Conservation (phyloP, 1,284 basidiomycete genomes). For the Pascua sp. region DNA sequence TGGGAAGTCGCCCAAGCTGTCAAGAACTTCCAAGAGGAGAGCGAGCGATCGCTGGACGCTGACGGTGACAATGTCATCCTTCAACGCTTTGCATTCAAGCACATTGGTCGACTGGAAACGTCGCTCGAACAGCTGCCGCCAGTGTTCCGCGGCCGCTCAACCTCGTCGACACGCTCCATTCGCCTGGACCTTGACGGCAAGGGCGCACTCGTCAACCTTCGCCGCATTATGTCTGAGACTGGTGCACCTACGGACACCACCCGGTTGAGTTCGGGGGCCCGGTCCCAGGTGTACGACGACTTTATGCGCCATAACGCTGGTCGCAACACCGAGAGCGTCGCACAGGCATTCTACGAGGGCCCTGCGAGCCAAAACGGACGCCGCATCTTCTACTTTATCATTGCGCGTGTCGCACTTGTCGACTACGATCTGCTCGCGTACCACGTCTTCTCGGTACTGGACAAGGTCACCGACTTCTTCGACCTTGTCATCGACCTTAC, state of each 20-base stretch:
- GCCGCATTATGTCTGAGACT: slow-evolving; percentile 69
- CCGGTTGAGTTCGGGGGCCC: slow-evolving; percentile 55
- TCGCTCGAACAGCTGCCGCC: slow-evolving; percentile 30
- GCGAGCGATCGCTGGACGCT: slow-evolving; percentile 31
- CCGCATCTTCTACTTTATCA: slow-evolving; percentile 51
- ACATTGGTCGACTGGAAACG: slow-evolving; percentile 31
- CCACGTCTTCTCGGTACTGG: slow-evolving; percentile 69
- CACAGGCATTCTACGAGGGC: slow-evolving; percentile 66
- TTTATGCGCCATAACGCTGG: slow-evolving; percentile 67
- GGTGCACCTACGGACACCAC: slow-evolving; percentile 68
- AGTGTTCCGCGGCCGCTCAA: slow-evolving; percentile 21
- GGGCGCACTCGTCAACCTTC: slow-evolving; percentile 70
- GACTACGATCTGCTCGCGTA: slow-evolving; percentile 82
- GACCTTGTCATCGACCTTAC: slow-evolving; percentile 81
- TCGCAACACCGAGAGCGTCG: slow-evolving; percentile 61
- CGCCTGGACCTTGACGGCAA: slow-evolving; percentile 61
- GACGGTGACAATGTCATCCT: slow-evolving; percentile 39
- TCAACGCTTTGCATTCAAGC: slow-evolving; percentile 39
- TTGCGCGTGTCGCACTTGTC: slow-evolving; percentile 73
- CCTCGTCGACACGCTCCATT: slow-evolving; percentile 21
- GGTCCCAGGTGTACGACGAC: slow-evolving; percentile 51
- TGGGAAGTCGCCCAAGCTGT: slow-evolving; percentile 34
- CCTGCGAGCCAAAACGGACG: slow-evolving; percentile 49
- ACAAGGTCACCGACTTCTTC: slow-evolving; percentile 52
- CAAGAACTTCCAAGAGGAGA: slow-evolving; percentile 35